These are phyloP conservation scores for Colletotrichum sp. DNA, from an alignment of 2,329 filamentous ascomycete species.

Conservation along the genomic window DNA sequence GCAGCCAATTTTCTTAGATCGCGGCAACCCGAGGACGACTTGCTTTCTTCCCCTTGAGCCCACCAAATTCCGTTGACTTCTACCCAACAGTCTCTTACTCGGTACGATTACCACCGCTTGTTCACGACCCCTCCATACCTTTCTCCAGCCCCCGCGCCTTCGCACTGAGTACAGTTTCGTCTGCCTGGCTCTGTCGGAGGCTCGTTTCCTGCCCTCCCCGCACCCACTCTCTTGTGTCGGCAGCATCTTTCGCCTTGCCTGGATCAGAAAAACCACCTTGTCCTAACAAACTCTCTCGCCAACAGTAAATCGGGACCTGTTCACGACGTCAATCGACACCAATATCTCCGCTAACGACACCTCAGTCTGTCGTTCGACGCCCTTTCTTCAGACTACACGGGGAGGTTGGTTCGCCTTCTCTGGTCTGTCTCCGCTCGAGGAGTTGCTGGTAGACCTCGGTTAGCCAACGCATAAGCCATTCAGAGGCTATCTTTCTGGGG, in stretches of 20 bases:
- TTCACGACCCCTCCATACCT: not conserved
- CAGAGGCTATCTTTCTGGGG: conserved; percentile 9
- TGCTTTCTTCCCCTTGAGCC: not conserved
- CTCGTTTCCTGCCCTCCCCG: not conserved
- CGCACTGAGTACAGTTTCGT: not conserved
- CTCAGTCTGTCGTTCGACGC: not conserved
- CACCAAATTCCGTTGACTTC: not conserved
- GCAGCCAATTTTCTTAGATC: conserved; percentile 14
- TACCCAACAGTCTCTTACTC: not conserved
- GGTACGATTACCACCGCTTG: not conserved
- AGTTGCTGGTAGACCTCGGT: conserved; percentile 14
- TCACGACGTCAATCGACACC: not conserved
- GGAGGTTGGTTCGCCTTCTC: conserved; percentile 40
- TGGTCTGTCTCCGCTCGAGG: conserved; percentile 29
- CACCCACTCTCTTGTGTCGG: not conserved
- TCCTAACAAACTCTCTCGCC: not conserved
- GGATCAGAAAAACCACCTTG: not conserved
- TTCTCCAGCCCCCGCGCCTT: not conserved
- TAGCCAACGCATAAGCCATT: conserved; percentile 2
- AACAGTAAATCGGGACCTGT: not conserved
- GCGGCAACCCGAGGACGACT: conserved; percentile 14
- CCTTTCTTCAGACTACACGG: conserved; percentile 27
- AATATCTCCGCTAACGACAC: not conserved
- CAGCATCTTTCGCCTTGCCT: not conserved
- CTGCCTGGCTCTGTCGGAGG: not conserved